Evolutionary conservation across 2,329 filamentous ascomycete species (phyloP).

Genomic region (Nemania diffusa): DNA sequence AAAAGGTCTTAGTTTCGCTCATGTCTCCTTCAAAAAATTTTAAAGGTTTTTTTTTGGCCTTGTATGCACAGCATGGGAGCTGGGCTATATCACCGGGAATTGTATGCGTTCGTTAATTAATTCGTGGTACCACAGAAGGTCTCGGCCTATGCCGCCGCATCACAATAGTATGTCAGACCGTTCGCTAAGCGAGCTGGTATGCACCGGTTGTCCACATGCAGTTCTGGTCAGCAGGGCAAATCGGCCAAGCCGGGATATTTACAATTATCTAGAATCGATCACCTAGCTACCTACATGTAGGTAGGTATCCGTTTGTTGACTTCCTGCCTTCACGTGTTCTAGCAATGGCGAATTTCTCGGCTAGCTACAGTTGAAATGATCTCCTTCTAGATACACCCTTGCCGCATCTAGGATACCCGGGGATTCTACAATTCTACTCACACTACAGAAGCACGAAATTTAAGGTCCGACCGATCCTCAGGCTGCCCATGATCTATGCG

Average conservation of each 20-base stretch:
- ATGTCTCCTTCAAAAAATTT: not conserved
- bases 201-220: slow-evolving; percentile 33
- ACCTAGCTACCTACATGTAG: slow-evolving; percentile 8
- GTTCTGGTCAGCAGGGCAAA: slow-evolving; percentile 35
- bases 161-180: slow-evolving; percentile 2
- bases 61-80: not conserved
- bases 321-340: not conserved
- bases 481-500: not conserved
- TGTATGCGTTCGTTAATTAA: slow-evolving; percentile 16
- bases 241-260: slow-evolving; percentile 35
- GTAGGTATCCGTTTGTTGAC: not conserved
- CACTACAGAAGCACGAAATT: slow-evolving; percentile 2
- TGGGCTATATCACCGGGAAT: not conserved
- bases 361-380: slow-evolving; percentile 8
- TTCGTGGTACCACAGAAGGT: not conserved
- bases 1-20: slow-evolving; percentile 9
- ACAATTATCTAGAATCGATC: slow-evolving; percentile 13
- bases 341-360: slow-evolving; percentile 17
- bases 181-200: slow-evolving; percentile 28
- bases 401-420: slow-evolving; percentile 3
- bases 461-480: not conserved
- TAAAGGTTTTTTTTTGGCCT: slow-evolving; percentile 1
- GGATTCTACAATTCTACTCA: not conserved
- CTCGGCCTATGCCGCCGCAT: slow-evolving; percentile 18
- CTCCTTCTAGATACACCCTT: not conserved